Evolutionary conservation across 306 rosid genomes (phyloP).

Genomic region (Urtica urens): DNA sequence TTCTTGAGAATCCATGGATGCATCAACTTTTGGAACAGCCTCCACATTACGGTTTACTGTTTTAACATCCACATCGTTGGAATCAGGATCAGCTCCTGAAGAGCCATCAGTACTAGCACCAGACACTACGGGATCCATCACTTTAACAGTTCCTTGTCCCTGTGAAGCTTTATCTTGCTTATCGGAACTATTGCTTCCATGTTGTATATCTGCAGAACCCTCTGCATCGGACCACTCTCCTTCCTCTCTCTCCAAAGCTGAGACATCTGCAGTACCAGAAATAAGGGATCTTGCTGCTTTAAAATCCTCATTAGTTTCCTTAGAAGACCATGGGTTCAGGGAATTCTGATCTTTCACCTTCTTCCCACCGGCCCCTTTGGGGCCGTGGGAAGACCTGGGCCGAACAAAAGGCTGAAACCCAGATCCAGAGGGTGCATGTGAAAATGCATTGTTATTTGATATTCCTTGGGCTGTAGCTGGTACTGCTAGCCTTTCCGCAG

Average conservation of each 20-base stretch:
- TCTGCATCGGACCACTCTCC: constrained; percentile 98
- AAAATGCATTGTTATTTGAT: constrained; percentile 56
- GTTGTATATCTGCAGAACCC: constrained; percentile 43
- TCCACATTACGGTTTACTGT: constrained; percentile 43
- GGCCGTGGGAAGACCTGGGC: constrained; percentile 34
- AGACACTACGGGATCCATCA: constrained; percentile 27
- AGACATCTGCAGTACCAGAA: constrained; percentile 25
- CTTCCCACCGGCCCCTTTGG: constrained; percentile 37
- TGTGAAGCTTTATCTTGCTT: constrained; percentile 32
- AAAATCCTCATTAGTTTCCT: constrained; percentile 25
- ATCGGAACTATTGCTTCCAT: constrained; percentile 32
- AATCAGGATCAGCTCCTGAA: constrained; percentile 35
- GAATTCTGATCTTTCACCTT: constrained; percentile 30
- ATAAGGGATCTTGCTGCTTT: constrained; percentile 29
- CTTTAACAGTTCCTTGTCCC: constrained; percentile 30
- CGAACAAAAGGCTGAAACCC: constrained; percentile 94
- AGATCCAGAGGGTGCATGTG: constrained; percentile 76
- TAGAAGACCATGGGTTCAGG: constrained; percentile 22
- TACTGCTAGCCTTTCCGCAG: constrained; percentile 39
- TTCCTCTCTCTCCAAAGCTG: constrained; percentile 75
- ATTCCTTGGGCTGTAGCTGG: constrained; percentile 48
- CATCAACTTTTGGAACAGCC: constrained; percentile 42
- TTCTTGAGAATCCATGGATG: constrained; percentile 46
- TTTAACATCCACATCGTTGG: constrained; percentile 39
- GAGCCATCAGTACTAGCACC: constrained; percentile 30